Evolutionary conservation across 495 filamentous ascomycete species (phyloP), one percentile per base, ranked within the genome.

Genomic region (Lophiostoma macrostomum): DNA sequence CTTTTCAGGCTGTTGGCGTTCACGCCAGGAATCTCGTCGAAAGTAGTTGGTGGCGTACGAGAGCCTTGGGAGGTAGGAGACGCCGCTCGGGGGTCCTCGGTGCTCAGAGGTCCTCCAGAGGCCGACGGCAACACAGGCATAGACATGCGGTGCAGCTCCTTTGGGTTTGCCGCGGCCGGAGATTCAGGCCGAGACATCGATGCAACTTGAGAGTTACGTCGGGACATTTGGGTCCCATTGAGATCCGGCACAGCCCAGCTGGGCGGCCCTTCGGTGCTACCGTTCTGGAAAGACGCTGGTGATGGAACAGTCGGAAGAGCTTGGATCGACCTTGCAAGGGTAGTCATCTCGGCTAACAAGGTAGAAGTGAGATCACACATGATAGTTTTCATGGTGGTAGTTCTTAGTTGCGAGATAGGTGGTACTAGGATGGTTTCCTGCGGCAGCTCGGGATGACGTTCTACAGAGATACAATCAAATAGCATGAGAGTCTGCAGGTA

Each of bases 331-430:
- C 83, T 91, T 51, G 90, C 91, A 53, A 95, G 82, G 4, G 82
- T 84, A 25, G 87, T 87, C 77, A 99, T 79, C 65, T 96, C 91
- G 8, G 85, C 87, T 19, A 99, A 75, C 31, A 99, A 70, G 14
- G 86, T 63, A 16, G 88, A 85, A 4, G 90, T 91, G 38, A 96
- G 80, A 69, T 96, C 90, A 65, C 93, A 95, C 76, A 97, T 84
- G 56, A 95, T 80, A 2, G 89, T 95, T 69, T 93, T 95, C 74
- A 95, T 91, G 3, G 88, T 95, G n/a, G 89, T 94, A 36, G 82
- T 79, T 66, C 83, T 87, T 28, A 82, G 87, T 16, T 80, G 74
- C 49, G 84, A 77, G 14, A 74, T 74, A 0, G 83, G 77, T n/a
- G 90, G 90, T 13, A 98, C 81, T 42, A 82, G 76, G 29, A 87